Evolutionary conservation across 1,139 yeast genomes (phyloP), one percentile per base, ranked within the genome.

Genomic region (Yamadazyma siamensis): DNA sequence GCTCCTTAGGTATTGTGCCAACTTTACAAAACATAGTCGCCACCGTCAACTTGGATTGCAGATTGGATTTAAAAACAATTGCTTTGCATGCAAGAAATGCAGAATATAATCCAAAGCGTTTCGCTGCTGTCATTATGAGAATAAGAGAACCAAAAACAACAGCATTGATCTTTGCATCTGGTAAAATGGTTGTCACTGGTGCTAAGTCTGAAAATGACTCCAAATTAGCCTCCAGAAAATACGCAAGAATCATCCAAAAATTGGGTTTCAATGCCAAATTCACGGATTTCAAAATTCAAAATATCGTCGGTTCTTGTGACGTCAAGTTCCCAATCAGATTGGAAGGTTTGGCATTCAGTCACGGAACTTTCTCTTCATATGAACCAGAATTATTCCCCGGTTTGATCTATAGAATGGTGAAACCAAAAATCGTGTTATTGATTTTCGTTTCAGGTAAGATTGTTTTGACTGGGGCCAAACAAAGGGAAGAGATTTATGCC

Each of bases 151-250:
- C 99, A 15, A 91, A 91, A 58, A 94, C 98, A 1, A 91, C 99
- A 2, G 98, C 98, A 0, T 73, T 91, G 52, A 94, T 91, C 47
- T 94, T 91, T 61, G 99, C 98, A 2, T 87, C 96, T 5, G 99
- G 99, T 52, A 91, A 91, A 59, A 91, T 91, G 99, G 99, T 91
- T 47, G 99, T 91, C 16, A 91, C 98, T 21, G 99, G 99, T 75
- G 99, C 98, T 18, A 91, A 91, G 59, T 84, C 95, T 23, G 98
- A 91, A 58, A 98, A 91, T 56, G 98, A 91, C 57, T 87, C 96
- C 13, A 94, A 94, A 59, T 71, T 91, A 47, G 98, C 98, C 2
- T 88, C 96, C 17, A 78, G 98, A 63, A 91, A 91, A 56, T 91
- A 94, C 52, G 99, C 99, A 2, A 80, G 98, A 67, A 91, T 91